Percentiles rank a stretch among this genome's conserved stretches.
phyloP scores from a whole-genome alignment of 2,329 filamentous ascomycete species.

The Diaporthe ilicicola region DNA sequence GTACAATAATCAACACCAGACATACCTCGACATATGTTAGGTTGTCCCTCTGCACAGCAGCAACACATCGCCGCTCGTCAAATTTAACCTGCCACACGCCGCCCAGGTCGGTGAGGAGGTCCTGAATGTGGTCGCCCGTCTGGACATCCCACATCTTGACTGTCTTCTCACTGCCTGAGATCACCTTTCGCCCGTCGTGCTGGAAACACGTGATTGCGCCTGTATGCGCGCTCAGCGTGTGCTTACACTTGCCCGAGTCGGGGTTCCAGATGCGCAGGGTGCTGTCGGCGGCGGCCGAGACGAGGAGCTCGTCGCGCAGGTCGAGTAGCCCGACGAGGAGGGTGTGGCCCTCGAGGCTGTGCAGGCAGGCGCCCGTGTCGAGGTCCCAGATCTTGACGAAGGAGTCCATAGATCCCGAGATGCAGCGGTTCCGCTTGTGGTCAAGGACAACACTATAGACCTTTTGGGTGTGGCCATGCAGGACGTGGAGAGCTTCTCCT shows the following conservation, averaged over 20 bases:
- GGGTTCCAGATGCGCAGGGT: conserved; percentile 98
- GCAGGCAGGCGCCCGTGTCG: conserved; percentile 82
- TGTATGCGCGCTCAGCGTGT: conserved; percentile 89
- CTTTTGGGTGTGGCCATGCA: conserved; percentile 89
- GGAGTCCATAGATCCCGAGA: conserved; percentile 98
- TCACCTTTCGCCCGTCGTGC: conserved; percentile 95
- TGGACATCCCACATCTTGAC: conserved; percentile 99
- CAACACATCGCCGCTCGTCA: conserved; percentile 92
- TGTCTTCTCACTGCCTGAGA: conserved; percentile 93
- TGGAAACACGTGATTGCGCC: conserved; percentile 99
- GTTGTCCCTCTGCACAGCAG: conserved; percentile 91
- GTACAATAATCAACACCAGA: conserved; percentile 19
- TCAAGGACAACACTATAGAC: conserved; percentile 98
- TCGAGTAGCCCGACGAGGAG: conserved; percentile 93
- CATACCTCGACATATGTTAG: conserved; percentile 95
- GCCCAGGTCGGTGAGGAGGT: conserved; percentile 89
- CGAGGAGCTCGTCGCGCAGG: conserved; percentile 86
- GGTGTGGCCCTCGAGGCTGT: conserved; percentile 91
- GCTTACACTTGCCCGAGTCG: conserved; percentile 88
- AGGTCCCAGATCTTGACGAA: conserved; percentile 98
- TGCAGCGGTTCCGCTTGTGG: conserved; percentile 90
- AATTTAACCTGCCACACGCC: conserved; percentile 99
- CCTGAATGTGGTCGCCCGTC: conserved; percentile 90
- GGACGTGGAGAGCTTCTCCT: conserved; percentile 83
- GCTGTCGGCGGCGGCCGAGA: conserved; percentile 94